Conservation (phyloP, 1,139 yeast genomes). For the Blastobotrys apis region DNA sequence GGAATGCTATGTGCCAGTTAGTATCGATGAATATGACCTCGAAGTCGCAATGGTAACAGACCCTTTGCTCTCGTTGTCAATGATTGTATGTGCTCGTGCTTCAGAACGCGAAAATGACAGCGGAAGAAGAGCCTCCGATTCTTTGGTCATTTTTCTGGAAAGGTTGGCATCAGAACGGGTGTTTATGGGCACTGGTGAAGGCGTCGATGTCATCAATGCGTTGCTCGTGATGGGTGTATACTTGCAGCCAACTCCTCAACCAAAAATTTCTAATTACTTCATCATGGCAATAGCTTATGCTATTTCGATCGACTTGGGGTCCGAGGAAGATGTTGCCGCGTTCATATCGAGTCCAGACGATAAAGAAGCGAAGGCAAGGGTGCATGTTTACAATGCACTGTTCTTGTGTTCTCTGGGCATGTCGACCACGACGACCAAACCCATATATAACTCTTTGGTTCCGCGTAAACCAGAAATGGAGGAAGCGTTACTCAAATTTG, state of each 20-base stretch:
- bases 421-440: background rate
- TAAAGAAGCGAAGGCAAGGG: background rate
- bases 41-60: background rate
- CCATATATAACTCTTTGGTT: background rate
- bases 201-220: slow-evolving; percentile 8
- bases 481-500: slow-evolving; percentile 1
- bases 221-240: slow-evolving; percentile 1
- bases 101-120: background rate
- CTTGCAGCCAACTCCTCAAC: slow-evolving; percentile 1
- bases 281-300: slow-evolving; percentile 5
- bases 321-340: background rate
- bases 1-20: slow-evolving; percentile 4
- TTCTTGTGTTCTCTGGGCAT: background rate
- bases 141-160: slow-evolving; percentile 4
- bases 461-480: background rate
- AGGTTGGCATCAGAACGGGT: background rate
- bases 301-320: slow-evolving; percentile 1
- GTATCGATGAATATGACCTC: background rate
- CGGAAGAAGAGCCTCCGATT: background rate
- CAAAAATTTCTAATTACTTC: slow-evolving; percentile 3
- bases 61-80: slow-evolving; percentile 3
- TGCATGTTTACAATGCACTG: slow-evolving; percentile 1
- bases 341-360: slow-evolving; percentile 1
- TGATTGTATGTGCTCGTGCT: background rate
- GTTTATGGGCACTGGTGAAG: background rate